Evolutionary conservation across 805 yeast genomes (phyloP).

Genomic region (Starmerella gropengiesseri): DNA sequence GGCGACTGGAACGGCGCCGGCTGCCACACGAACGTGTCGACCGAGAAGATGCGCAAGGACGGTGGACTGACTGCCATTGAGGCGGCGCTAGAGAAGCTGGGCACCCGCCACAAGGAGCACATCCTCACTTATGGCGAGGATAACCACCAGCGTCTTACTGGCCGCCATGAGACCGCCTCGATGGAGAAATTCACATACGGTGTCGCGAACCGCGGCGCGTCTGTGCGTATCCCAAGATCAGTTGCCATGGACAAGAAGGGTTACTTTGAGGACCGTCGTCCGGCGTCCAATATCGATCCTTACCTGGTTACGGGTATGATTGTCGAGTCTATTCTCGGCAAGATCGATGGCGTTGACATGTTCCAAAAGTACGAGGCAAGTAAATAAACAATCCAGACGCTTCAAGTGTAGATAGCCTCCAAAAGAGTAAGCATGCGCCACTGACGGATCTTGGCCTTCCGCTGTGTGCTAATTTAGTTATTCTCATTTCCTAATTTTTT

Average conservation of each 20-base stretch:
- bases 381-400: background rate
- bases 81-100: conserved; percentile 81
- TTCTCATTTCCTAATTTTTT: no score
- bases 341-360: conserved; percentile 92
- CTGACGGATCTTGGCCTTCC: no score
- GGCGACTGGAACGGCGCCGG: conserved; percentile 99
- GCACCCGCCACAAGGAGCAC: conserved; percentile 95
- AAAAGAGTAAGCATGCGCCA: no score
- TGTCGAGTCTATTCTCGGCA: conserved; percentile 92
- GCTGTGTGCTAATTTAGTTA: no score
- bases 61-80: conserved; percentile 97
- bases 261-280: conserved; percentile 99
- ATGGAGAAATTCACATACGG: conserved; percentile 85
- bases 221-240: conserved; percentile 96
- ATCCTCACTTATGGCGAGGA: conserved; percentile 90
- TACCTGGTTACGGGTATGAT: conserved; percentile 97
- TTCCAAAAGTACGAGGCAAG: conserved; percentile 19
- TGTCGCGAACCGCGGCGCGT: conserved; percentile 99
- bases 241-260: conserved; percentile 97
- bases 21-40: conserved; percentile 97
- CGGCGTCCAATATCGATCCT: conserved; percentile 98
- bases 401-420: background rate
- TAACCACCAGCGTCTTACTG: conserved; percentile 91
- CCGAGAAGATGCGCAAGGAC: conserved; percentile 77
- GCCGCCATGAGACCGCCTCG: conserved; percentile 97